A percentile compares a stretch with the other conserved stretches of the same genome.
Evolutionary conservation across 2,329 filamentous ascomycete species (phyloP).

Genomic region (Xylaria hypoxylon): DNA sequence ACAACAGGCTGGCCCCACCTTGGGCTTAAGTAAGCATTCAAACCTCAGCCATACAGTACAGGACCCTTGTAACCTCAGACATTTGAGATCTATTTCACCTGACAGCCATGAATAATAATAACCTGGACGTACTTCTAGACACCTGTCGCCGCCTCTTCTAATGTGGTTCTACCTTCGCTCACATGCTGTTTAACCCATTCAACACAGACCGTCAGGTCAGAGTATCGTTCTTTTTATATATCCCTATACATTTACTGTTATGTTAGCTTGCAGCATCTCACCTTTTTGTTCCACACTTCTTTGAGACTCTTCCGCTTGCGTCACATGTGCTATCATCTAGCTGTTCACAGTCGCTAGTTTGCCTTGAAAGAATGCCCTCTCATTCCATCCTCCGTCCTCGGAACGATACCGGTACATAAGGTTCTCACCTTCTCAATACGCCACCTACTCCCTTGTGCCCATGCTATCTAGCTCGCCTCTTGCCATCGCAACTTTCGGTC

Average conservation of each 20-base stretch:
- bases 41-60: background rate
- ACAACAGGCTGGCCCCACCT: background rate
- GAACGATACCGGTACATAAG: slow-evolving; percentile 46
- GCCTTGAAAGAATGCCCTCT: slow-evolving; percentile 48
- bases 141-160: slow-evolving; percentile 6
- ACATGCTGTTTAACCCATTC: slow-evolving; percentile 33
- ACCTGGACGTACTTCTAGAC: slow-evolving; percentile 1
- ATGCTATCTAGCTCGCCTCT: slow-evolving; percentile 10
- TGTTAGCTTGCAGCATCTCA: slow-evolving; percentile 20
- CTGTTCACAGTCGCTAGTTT: slow-evolving; percentile 41
- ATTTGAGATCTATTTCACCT: background rate
- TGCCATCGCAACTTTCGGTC: slow-evolving; percentile 13
- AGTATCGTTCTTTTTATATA: slow-evolving; percentile 37
- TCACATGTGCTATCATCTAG: slow-evolving; percentile 21
- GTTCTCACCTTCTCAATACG: slow-evolving; percentile 25
- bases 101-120: background rate
- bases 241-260: slow-evolving; percentile 30
- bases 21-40: slow-evolving; percentile 23
- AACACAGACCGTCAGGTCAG: slow-evolving; percentile 33
- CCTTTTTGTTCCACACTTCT: slow-evolving; percentile 32
- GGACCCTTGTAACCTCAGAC: background rate
- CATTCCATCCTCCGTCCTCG: slow-evolving; percentile 43
- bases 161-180: slow-evolving; percentile 23
- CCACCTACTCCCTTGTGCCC: slow-evolving; percentile 10
- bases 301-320: slow-evolving; percentile 39